Evolutionary conservation across 1,284 basidiomycete species (phyloP).

Genomic region (Apiotrichum domesticum): DNA sequence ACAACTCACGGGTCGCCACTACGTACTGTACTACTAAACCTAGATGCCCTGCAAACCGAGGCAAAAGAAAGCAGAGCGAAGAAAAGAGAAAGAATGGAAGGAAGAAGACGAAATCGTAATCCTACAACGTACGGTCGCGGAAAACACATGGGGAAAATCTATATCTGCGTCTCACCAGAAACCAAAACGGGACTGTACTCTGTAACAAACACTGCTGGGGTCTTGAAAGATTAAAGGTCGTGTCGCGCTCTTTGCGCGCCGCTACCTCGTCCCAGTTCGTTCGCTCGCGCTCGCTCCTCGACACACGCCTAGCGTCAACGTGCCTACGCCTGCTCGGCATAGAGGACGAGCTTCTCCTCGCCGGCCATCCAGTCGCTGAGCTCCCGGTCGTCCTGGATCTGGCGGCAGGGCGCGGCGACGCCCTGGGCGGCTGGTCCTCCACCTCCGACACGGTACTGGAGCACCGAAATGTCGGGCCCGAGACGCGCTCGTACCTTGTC

Average conservation of each 20-base stretch:
- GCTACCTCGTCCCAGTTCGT: too few relatives aligned
- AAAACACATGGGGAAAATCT: background rate
- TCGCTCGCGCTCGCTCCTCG: too few relatives aligned
- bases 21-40: too few relatives aligned
- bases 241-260: too few relatives aligned
- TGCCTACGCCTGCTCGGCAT: conserved; percentile 53
- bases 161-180: background rate
- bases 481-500: conserved; percentile 83
- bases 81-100: conserved; percentile 2
- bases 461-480: conserved; percentile 63
- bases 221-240: too few relatives aligned
- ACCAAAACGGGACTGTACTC: background rate
- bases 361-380: conserved; percentile 72
- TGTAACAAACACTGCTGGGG: too few relatives aligned
- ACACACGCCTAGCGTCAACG: background rate
- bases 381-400: conserved; percentile 63
- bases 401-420: conserved; percentile 57
- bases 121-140: too few relatives aligned
- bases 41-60: background rate
- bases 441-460: conserved; percentile 69
- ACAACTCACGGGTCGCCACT: too few relatives aligned
- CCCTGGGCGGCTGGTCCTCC: conserved; percentile 19
- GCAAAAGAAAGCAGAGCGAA: conserved; percentile 4
- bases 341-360: conserved; percentile 74
- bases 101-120: conserved; percentile 14